Base-by-base conservation (phyloP, 352 stramenopile species). In the Pythium coloratum region DNA sequence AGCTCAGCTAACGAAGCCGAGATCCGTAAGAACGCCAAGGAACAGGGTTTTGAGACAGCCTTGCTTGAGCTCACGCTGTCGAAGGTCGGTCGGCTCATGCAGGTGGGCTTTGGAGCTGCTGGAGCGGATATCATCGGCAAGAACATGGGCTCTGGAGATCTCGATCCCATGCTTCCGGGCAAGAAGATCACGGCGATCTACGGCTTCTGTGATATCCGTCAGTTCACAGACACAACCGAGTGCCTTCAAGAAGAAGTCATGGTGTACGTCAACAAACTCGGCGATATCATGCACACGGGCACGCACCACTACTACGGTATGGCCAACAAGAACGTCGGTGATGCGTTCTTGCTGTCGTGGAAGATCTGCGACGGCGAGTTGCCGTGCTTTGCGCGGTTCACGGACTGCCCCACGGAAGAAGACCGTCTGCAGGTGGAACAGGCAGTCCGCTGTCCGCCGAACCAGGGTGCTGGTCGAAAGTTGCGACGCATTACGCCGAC, bases 321-420 rank as follows among this genome's bases (percentile, higher is more conserved):
- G 82, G 86, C 87, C 55, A 95, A 95, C 76, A 94, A 95, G 62
- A 95, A 95, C 60, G 86, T 95, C 20, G 95, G 95, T 34, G 89
- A 97, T 70, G 92, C 93, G 10, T 99, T 98, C 65, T 59, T 99
- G 44, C 86, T 99, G 55, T 96, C 96, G 12, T 99, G 94, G 92
- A 97, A 97, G 65, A 81, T 97, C 57, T 95, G 93, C 55, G 75
- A 92, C 51, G 86, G 88, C n/a, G 84, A 93, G 62, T 60, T 92
- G 42, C 75, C 78, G 28, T 83, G 82, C 61, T 96, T 96, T 58
- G 76, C 86, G 13, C 78, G 82, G 2, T 96, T 95, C 69, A 91
- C 81, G 0, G 89, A 96, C 66, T 79, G 73, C 0, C 86, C 84
- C 2, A 90, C 80, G 0, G 84, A 94, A 59, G 81, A 91, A 54